Percentiles rank a stretch among this genome's conserved stretches.
Evolutionary conservation across 805 yeast species (phyloP).

Genomic region (Candida piceae): DNA sequence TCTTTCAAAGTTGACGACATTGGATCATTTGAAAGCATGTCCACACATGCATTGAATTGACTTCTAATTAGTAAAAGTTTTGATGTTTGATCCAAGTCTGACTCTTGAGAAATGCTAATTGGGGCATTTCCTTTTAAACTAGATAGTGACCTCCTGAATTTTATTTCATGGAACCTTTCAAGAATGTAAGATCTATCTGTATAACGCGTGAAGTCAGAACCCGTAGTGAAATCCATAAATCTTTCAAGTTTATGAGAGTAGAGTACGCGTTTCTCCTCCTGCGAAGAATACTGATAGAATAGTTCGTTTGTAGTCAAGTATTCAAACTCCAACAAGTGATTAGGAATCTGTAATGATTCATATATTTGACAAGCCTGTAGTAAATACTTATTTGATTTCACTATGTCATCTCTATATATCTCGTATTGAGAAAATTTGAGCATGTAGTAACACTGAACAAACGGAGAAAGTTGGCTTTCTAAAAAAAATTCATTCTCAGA

Average conservation of each 20-base stretch:
- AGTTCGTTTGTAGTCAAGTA: constrained; percentile 13
- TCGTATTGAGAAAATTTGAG: constrained; percentile 21
- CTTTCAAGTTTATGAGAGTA: too few species aligned
- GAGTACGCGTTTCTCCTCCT: too few species aligned
- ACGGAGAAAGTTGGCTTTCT: constrained; percentile 24
- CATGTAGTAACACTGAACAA: constrained; percentile 16
- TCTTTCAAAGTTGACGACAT: constrained; percentile 44
- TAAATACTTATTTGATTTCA: constrained; percentile 10
- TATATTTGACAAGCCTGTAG: constrained; percentile 7
- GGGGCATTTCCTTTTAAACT: constrained; percentile 6
- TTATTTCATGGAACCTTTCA: constrained; percentile 8
- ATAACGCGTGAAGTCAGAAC: too few species aligned
- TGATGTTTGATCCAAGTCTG: constrained; percentile 15
- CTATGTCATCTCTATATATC: constrained; percentile 12
- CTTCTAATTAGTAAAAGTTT: constrained; percentile 23
- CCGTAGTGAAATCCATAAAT: too few species aligned
- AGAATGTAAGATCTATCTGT: background rate
- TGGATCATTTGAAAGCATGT: constrained; percentile 38
- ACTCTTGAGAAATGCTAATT: constrained; percentile 1
- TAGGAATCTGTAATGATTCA: constrained; percentile 6
- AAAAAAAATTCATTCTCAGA: constrained; percentile 43
- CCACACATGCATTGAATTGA: constrained; percentile 28
- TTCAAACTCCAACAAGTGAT: constrained; percentile 14
- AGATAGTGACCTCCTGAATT: constrained; percentile 12
- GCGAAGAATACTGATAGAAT: too few species aligned